Conservation (phyloP, 495 filamentous ascomycete species). For the Stereocaulon alpinum region DNA sequence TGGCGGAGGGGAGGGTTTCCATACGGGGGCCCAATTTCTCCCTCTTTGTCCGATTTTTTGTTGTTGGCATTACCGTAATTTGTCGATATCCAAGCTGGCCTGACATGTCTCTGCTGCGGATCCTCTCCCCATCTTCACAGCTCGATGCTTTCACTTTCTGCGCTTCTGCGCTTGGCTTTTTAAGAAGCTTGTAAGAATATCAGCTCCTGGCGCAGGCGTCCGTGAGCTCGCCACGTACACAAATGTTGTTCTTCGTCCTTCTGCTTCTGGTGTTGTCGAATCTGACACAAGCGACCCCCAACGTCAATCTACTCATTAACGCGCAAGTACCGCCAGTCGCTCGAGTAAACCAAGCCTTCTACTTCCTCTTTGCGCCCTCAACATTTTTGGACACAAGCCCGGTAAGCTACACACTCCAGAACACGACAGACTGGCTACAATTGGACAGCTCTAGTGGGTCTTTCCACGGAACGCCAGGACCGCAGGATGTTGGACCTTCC, state of each 20-base stretch:
- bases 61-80: background rate
- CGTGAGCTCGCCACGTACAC: background rate
- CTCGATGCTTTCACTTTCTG: background rate
- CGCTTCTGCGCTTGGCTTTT: background rate
- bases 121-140: background rate
- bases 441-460: constrained; percentile 51
- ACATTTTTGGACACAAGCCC: constrained; percentile 50
- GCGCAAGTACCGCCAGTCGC: constrained; percentile 69
- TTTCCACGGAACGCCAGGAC: constrained; percentile 53
- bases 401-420: constrained; percentile 51
- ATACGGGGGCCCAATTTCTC: background rate
- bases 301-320: constrained; percentile 59
- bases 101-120: background rate
- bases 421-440: constrained; percentile 58
- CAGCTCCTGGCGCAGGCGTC: background rate
- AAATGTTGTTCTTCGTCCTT: constrained; percentile 28
- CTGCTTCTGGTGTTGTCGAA: constrained; percentile 25
- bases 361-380: constrained; percentile 55
- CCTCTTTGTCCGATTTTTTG: background rate
- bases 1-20: background rate
- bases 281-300: constrained; percentile 34
- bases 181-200: background rate
- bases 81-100: background rate
- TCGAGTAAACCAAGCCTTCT: constrained; percentile 50
- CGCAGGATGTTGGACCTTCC: constrained; percentile 33